phyloP scores from a whole-genome alignment of 345 rosid species.

The Hibiscus mutabilis region DNA sequence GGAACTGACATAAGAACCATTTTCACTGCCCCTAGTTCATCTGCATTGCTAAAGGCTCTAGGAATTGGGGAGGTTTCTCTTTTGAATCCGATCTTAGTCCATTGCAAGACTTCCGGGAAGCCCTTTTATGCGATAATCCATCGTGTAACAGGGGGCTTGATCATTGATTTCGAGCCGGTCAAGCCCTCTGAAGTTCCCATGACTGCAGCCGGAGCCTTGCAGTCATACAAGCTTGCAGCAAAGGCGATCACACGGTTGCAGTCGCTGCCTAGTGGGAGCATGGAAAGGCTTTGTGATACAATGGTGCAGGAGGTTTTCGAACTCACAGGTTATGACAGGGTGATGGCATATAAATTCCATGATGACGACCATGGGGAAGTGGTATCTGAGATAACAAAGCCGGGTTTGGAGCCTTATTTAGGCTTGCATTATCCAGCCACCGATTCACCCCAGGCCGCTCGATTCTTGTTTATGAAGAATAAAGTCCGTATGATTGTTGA shows the following conservation, averaged over 20 bases:
- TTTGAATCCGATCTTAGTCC: slow-evolving; percentile 87
- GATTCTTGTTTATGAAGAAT: slow-evolving; percentile 93
- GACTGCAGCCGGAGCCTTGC: slow-evolving; percentile 97
- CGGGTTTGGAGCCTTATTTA: slow-evolving; percentile 84
- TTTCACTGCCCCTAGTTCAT: slow-evolving; percentile 80
- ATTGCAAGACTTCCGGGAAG: slow-evolving; percentile 91
- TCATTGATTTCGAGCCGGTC: slow-evolving; percentile 90
- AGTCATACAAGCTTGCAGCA: slow-evolving; percentile 94
- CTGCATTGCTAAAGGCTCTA: slow-evolving; percentile 87
- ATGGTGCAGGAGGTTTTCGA: slow-evolving; percentile 96
- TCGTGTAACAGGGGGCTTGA: slow-evolving; percentile 82
- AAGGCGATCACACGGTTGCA: slow-evolving; percentile 88
- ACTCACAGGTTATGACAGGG: slow-evolving; percentile 94
- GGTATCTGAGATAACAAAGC: slow-evolving; percentile 75
- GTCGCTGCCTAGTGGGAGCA: slow-evolving; percentile 80
- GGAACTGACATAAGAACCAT: slow-evolving; percentile 71
- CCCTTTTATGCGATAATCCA: slow-evolving; percentile 92
- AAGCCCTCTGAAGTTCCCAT: slow-evolving; percentile 91
- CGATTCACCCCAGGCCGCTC: slow-evolving; percentile 91
- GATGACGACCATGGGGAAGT: slow-evolving; percentile 99
- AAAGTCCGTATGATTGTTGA: slow-evolving; percentile 95
- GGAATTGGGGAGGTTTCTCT: slow-evolving; percentile 87
- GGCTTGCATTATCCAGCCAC: slow-evolving; percentile 98
- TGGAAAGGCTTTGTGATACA: slow-evolving; percentile 82
- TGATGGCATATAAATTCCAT: slow-evolving; percentile 90